Evolutionary conservation across 1,139 yeast genomes (phyloP).

Genomic region (Taphrina populina): DNA sequence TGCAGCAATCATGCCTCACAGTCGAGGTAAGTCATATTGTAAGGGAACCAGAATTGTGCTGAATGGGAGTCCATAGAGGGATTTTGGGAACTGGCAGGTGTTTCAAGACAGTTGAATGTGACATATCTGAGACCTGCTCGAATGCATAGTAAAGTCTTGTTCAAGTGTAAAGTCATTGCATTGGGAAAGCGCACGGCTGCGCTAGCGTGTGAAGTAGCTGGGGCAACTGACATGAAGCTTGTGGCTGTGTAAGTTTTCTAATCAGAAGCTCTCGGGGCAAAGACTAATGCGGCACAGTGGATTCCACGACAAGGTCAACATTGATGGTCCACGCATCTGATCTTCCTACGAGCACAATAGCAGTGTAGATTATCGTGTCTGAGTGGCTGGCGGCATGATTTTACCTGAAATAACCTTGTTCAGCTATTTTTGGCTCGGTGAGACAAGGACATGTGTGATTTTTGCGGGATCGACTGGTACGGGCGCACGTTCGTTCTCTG

Average conservation of each 20-base stretch:
- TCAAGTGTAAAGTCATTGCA: slow-evolving; percentile 24
- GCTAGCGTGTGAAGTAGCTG: slow-evolving; percentile 19
- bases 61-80: slow-evolving; percentile 4
- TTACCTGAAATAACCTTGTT: too few species aligned
- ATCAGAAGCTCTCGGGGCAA: background rate
- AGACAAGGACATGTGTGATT: too few species aligned
- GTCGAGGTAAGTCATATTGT: background rate
- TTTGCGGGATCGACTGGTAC: too few species aligned
- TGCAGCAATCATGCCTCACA: slow-evolving; percentile 23
- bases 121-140: slow-evolving; percentile 27
- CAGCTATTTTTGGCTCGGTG: too few species aligned
- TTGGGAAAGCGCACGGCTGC: slow-evolving; percentile 22
- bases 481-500: background rate
- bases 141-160: slow-evolving; percentile 6
- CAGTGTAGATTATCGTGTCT: too few species aligned
- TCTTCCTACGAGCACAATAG: background rate
- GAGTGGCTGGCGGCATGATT: too few species aligned
- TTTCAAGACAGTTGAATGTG: slow-evolving; percentile 23
- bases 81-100: slow-evolving; percentile 28
- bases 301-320: slow-evolving; percentile 20
- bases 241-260: slow-evolving; percentile 4
- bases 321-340: slow-evolving; percentile 8
- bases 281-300: slow-evolving; percentile 2
- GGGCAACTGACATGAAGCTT: slow-evolving; percentile 1
- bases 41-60: background rate